Evolutionary conservation across 2,329 filamentous ascomycete species (phyloP).

Genomic region (Fusarium neocosmosporiellum): DNA sequence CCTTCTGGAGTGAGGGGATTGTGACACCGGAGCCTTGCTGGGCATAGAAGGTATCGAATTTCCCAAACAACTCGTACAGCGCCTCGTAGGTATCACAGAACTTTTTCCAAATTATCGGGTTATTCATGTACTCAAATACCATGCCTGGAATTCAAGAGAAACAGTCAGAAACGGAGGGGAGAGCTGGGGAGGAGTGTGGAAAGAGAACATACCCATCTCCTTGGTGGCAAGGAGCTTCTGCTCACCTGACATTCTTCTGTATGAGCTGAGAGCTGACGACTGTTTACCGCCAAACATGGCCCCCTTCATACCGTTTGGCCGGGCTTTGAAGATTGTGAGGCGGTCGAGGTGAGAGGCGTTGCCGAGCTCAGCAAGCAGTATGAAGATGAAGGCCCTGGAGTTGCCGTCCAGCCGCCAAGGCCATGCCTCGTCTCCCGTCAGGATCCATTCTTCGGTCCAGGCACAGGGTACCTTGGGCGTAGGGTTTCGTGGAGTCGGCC

Average conservation of each 20-base stretch:
- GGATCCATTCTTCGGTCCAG: background rate
- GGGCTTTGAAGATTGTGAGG: background rate
- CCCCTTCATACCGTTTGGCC: background rate
- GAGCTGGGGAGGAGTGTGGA: background rate
- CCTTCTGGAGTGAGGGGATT: background rate
- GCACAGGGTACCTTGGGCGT: background rate
- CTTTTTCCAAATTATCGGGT: background rate
- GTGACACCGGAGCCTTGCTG: background rate
- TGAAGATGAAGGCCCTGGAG: background rate
- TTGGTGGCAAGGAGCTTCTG: background rate
- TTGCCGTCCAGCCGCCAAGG: background rate
- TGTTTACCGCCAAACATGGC: background rate
- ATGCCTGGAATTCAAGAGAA: background rate
- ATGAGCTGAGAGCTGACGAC: background rate
- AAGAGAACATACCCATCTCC: background rate
- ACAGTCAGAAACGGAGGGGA: background rate
- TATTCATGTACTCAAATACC: background rate
- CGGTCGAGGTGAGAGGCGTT: background rate
- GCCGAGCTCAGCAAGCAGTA: background rate
- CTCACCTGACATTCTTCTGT: background rate
- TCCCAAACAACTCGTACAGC: background rate
- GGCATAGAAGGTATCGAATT: background rate
- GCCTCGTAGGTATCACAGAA: background rate
- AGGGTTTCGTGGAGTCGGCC: background rate
- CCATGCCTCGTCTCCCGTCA: accelerated